Conservation (phyloP, 768 basidiomycete species). For the Panaeolus cyanescens region DNA sequence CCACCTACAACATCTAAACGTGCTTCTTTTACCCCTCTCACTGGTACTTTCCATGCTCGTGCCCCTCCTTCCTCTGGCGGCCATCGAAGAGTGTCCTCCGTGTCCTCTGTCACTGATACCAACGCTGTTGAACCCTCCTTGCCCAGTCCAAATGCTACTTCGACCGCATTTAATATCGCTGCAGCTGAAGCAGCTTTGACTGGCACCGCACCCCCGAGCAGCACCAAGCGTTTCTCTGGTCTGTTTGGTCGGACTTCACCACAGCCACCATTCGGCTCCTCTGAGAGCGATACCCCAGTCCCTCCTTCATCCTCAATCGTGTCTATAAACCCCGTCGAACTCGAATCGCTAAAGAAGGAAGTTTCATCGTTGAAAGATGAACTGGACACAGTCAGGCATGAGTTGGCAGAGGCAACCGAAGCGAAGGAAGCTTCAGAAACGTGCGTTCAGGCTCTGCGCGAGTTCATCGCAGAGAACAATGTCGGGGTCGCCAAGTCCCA, state of each 20-base stretch:
- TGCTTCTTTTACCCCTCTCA: slow-evolving; percentile 75
- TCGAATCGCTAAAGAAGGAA: slow-evolving; percentile 64
- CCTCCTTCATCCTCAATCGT: slow-evolving; percentile 1
- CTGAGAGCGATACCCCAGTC: slow-evolving; percentile 25
- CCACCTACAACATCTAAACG: slow-evolving; percentile 60
- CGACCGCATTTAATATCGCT: slow-evolving; percentile 31
- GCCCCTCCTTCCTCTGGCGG: slow-evolving; percentile 38
- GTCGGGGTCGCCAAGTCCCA: slow-evolving; percentile 41
- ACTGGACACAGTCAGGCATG: slow-evolving; percentile 63
- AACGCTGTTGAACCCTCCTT: slow-evolving; percentile 30
- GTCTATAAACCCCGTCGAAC: slow-evolving; percentile 33
- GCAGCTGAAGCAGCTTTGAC: slow-evolving; percentile 31
- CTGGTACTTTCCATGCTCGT: slow-evolving; percentile 44
- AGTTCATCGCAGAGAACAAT: slow-evolving; percentile 78
- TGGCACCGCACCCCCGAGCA: slow-evolving; percentile 22
- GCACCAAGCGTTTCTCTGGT: slow-evolving; percentile 48
- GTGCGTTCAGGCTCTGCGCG: slow-evolving; percentile 79
- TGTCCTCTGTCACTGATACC: slow-evolving; percentile 74
- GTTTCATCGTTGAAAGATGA: slow-evolving; percentile 55
- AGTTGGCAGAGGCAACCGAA: slow-evolving; percentile 78
- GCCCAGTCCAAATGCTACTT: slow-evolving; percentile 30
- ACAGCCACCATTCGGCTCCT: slow-evolving; percentile 43
- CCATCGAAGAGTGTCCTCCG: slow-evolving; percentile 75
- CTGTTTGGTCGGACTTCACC: slow-evolving; percentile 45
- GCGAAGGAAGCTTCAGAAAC: slow-evolving; percentile 86